phyloP scores from a whole-genome alignment of 2,329 filamentous ascomycete genomes.

The Monosporascus sp. region DNA sequence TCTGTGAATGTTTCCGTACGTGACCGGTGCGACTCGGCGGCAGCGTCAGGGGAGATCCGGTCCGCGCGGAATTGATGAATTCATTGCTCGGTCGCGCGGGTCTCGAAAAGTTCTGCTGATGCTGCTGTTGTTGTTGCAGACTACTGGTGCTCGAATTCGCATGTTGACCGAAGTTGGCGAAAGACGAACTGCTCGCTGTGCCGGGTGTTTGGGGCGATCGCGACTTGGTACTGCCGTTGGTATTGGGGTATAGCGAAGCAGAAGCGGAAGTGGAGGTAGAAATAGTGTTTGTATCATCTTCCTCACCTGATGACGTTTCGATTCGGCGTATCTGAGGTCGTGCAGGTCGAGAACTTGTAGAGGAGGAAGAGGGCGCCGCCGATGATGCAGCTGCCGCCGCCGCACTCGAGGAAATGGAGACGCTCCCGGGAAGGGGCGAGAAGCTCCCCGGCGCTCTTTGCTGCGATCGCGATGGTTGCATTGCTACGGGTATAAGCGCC shows the following conservation, averaged over 20 bases:
- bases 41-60: constrained; percentile 37
- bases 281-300: constrained; percentile 10
- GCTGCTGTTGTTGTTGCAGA: constrained; percentile 23
- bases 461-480: constrained; percentile 26
- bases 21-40: constrained; percentile 31
- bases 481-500: constrained; percentile 4
- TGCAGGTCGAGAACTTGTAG: constrained; percentile 9
- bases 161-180: constrained; percentile 42
- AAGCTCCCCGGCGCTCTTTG: constrained; percentile 41
- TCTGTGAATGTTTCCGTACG: constrained; percentile 60
- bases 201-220: constrained; percentile 31
- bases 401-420: constrained; percentile 19
- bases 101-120: constrained; percentile 49
- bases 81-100: constrained; percentile 35
- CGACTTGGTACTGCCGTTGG: constrained; percentile 41
- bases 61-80: constrained; percentile 28
- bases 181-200: constrained; percentile 39
- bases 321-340: constrained; percentile 36
- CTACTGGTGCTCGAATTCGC: constrained; percentile 42
- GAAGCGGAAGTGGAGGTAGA: constrained; percentile 22
- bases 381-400: constrained; percentile 26
- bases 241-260: background rate
- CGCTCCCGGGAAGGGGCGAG: constrained; percentile 40
- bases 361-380: background rate
- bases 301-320: constrained; percentile 42